Percentiles rank a stretch among this genome's conserved stretches.
Conservation (phyloP, 2,329 filamentous ascomycete species). For the Ophiostoma australiae region DNA sequence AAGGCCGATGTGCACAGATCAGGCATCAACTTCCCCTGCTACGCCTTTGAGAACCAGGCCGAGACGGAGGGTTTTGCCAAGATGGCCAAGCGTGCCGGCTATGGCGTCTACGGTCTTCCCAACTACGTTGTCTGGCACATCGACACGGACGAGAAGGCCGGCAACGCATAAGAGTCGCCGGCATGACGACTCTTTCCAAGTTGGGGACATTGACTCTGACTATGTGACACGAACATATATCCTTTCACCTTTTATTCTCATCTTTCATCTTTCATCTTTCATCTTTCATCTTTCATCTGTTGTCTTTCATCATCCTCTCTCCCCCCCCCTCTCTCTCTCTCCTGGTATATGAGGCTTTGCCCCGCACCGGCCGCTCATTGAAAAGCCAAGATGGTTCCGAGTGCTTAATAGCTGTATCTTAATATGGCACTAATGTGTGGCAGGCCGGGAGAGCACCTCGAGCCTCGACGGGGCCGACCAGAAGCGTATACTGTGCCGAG, state of each 20-base stretch:
- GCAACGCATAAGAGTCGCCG: slow-evolving; percentile 53
- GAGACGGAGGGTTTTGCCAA: slow-evolving; percentile 98
- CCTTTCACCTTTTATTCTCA: background rate
- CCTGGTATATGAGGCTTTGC: background rate
- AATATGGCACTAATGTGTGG: background rate
- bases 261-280: background rate
- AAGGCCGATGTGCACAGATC: slow-evolving; percentile 97
- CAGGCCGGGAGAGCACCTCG: background rate
- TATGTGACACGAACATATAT: slow-evolving; percentile 12
- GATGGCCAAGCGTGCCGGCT: slow-evolving; percentile 95
- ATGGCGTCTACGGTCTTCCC: slow-evolving; percentile 83
- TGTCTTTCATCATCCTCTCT: background rate
- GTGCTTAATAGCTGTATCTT: background rate
- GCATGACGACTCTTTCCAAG: background rate
- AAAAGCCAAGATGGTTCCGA: background rate
- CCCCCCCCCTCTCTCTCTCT: too few species aligned
- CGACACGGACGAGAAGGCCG: slow-evolving; percentile 90
- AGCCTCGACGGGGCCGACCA: background rate
- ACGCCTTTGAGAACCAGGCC: slow-evolving; percentile 96
- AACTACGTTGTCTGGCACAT: slow-evolving; percentile 99
- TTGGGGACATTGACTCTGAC: background rate
- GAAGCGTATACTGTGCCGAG: too few species aligned
- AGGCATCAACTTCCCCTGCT: slow-evolving; percentile 95
- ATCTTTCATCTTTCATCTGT: background rate
- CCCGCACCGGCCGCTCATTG: background rate